These are phyloP conservation scores for Hypoxylon sp. DNA, from an alignment of 2,329 filamentous ascomycete species.

Conservation along the genomic window DNA sequence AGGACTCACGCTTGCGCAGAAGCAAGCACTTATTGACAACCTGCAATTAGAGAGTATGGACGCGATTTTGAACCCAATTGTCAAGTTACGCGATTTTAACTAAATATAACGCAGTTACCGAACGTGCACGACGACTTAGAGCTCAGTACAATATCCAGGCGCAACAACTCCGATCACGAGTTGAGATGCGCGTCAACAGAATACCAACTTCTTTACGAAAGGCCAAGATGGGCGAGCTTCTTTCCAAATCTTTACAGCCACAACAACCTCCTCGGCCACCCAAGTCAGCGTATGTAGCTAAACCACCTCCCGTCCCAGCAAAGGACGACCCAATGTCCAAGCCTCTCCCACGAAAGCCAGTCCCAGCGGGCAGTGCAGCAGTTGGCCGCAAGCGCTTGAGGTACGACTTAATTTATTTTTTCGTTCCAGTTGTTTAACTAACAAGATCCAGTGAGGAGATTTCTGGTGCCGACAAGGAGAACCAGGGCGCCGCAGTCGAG, in stretches of 20 bases:
- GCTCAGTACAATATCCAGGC: conserved; percentile 92
- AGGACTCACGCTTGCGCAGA: conserved; percentile 78
- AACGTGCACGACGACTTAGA: conserved; percentile 79
- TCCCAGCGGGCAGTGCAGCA: conserved; percentile 49
- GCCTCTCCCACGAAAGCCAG: conserved; percentile 56
- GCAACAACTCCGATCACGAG: conserved; percentile 84
- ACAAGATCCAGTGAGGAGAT: conserved; percentile 71
- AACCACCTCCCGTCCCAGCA: conserved; percentile 64
- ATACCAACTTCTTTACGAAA: conserved; percentile 86
- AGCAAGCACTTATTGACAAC: conserved; percentile 90
- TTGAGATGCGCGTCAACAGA: conserved; percentile 94
- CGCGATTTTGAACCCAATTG: not conserved
- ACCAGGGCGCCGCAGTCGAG: conserved; percentile 70
- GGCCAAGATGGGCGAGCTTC: conserved; percentile 84
- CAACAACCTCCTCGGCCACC: conserved; percentile 55
- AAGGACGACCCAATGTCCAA: conserved; percentile 63
- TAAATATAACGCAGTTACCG: conserved; percentile 53
- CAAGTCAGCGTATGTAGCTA: conserved; percentile 50
- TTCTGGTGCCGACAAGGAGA: conserved; percentile 81
- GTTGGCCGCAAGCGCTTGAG: conserved; percentile 65
- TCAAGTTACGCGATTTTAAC: conserved; percentile 9
- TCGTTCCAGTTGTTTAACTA: conserved; percentile 39
- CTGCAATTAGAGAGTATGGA: conserved; percentile 86
- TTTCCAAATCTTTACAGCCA: conserved; percentile 67
- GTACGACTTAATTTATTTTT: conserved; percentile 57